These are phyloP conservation scores for Centaurea solstitialis DNA, from an alignment of 129 eudicot species.

Conservation along the genomic window DNA sequence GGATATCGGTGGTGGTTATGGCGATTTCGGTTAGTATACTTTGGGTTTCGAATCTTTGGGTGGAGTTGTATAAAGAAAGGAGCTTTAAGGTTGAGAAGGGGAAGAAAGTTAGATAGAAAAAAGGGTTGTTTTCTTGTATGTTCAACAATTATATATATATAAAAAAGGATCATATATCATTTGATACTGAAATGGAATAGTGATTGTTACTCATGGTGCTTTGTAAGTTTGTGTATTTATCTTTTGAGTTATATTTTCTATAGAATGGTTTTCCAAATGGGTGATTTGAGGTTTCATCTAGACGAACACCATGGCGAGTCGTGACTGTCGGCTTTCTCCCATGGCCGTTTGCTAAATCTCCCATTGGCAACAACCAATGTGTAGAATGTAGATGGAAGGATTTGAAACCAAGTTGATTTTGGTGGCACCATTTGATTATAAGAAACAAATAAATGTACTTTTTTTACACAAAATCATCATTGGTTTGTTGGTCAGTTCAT, in stretches of 20 bases:
- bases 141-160: neutral
- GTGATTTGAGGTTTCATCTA: no score
- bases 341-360: no score
- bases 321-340: no score
- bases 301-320: no score
- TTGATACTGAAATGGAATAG: neutral
- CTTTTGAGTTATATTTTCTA: neutral
- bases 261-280: no score
- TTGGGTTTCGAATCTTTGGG: constrained; percentile 78
- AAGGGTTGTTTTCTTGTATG: constrained; percentile 11
- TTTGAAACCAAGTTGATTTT: no score
- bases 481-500: no score
- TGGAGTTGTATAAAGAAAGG: constrained; percentile 61
- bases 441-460: no score
- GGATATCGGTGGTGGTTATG: constrained; percentile 67
- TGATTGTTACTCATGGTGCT: neutral
- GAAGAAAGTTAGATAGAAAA: constrained; percentile 44
- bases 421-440: no score
- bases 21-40: constrained; percentile 76
- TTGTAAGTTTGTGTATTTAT: neutral
- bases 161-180: constrained; percentile 2
- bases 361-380: no score
- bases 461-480: no score
- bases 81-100: constrained; percentile 31
- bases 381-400: no score